Percentiles rank a stretch among this genome's conserved stretches.
These are phyloP conservation scores for Lipomyces anomalus DNA, from an alignment of 805 yeast genomes.

Conservation along the genomic window DNA sequence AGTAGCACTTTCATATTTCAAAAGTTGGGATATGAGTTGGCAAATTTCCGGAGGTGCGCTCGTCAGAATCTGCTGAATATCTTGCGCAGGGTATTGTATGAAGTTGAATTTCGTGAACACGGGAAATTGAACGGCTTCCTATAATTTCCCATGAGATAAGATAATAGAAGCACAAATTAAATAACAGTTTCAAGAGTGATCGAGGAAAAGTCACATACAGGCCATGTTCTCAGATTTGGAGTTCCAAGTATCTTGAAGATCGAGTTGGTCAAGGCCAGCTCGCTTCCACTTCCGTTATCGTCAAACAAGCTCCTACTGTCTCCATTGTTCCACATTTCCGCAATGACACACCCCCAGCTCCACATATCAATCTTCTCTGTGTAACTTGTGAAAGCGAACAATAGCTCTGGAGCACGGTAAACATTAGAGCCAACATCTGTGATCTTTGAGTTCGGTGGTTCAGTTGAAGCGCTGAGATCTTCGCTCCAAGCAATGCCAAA, in stretches of 20 bases:
- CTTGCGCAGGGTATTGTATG: constrained; percentile 4
- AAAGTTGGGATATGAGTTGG: too few relatives aligned
- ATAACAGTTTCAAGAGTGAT: too few relatives aligned
- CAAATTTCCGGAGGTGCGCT: too few relatives aligned
- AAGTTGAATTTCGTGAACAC: constrained; percentile 7
- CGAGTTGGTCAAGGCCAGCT: constrained; percentile 51
- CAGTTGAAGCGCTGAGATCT: constrained; percentile 24
- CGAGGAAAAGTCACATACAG: constrained; percentile 30
- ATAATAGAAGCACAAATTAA: neutral
- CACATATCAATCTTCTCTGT: constrained; percentile 59
- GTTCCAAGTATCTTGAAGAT: constrained; percentile 59
- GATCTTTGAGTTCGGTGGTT: constrained; percentile 31
- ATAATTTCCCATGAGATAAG: neutral
- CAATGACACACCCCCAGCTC: constrained; percentile 60
- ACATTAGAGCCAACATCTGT: constrained; percentile 57
- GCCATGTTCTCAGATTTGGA: constrained; percentile 45
- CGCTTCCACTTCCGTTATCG: constrained; percentile 44
- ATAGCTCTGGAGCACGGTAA: constrained; percentile 69
- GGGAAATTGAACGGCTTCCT: constrained; percentile 13
- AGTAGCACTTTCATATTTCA: too few relatives aligned
- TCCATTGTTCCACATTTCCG: constrained; percentile 44
- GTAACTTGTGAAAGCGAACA: constrained; percentile 56
- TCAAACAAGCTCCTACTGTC: constrained; percentile 36
- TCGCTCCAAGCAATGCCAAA: constrained; percentile 25
- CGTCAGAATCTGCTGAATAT: constrained; percentile 7